Evolutionary conservation across 208 protist species (phyloP), one percentile per base, ranked within the genome.

Genomic region (Leptomonas pyrrhocoris): DNA sequence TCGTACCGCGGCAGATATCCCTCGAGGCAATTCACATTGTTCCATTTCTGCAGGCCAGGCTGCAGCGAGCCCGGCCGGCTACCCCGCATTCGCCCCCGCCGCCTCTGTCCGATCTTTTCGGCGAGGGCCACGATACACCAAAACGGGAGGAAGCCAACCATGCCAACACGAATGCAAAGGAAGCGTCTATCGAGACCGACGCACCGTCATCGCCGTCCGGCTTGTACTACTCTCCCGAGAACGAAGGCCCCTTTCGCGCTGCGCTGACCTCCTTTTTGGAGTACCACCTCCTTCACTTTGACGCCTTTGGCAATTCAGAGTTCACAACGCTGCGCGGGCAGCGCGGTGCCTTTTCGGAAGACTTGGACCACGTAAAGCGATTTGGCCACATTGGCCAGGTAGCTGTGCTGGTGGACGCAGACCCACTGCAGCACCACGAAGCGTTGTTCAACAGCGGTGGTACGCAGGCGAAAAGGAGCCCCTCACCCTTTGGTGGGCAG

Each of bases 221-320:
- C 5, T 9, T 67, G 23, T 66, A 62, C 23, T 77, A 68, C 54
- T 28, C 64, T 2, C 19, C 72, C 1, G 57, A 77, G 15, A 71
- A 71, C 23, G 36, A 23, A 34, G 34, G 21, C n/a, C 65, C 64
- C 8, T 67, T 86, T 27, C 57, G 54, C 7, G 53, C 43, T 13
- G 73, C 74, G 0, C 61, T 89, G 18, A 40, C 55, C 16, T 36
- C 70, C 7, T 93, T 95, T 77, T 55, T 95, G 12, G 40, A 75
- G 18, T 88, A 89, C 42, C 89, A 95, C 49, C 63, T 88, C 7
- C 42, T 95, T 6, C 83, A 81, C 54, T 93, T 95, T 62, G 77
- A 84, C 21, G 61, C 43, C 28, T 56, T 74, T 23, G 79, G 80
- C 25, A 79, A 66, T 15, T 74, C 75, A 15, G 59, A 73, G 18